Conservation (phyloP, 305 asterid species). For the Fraxinus greggii region DNA sequence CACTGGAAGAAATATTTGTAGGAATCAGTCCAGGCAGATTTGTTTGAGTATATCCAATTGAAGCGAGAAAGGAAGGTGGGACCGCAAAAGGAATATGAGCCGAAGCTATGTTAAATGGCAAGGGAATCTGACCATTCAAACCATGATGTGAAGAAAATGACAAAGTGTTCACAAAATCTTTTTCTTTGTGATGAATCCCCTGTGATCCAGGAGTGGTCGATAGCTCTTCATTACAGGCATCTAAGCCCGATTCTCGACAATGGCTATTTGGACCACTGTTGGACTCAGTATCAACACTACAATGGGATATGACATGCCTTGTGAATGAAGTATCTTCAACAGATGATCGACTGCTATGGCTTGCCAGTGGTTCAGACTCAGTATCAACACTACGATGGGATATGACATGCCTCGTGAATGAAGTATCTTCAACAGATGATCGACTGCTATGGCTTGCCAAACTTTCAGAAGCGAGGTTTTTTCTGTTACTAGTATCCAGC, state of each 20-base stretch:
- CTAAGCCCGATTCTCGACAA: constrained; percentile 50
- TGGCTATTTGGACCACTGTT: constrained; percentile 44
- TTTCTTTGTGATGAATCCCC: constrained; percentile 71
- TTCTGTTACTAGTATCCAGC: constrained; percentile 45
- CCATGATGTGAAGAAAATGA: constrained; percentile 80
- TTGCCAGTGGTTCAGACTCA: constrained; percentile 38
- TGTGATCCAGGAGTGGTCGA: constrained; percentile 54
- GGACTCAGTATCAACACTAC: constrained; percentile 52
- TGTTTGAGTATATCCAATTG: constrained; percentile 69
- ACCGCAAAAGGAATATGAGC: constrained; percentile 69
- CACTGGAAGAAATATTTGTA: constrained; percentile 56
- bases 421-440: constrained; percentile 48
- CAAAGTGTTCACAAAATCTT: constrained; percentile 83
- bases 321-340: constrained; percentile 49
- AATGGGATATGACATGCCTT: constrained; percentile 46
- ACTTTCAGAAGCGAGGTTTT: constrained; percentile 48
- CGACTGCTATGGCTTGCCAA: constrained; percentile 48
- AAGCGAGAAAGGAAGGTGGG: constrained; percentile 73
- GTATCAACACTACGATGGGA: constrained; percentile 53
- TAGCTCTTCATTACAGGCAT: constrained; percentile 54
- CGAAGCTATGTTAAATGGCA: constrained; percentile 63
- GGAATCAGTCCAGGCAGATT: constrained; percentile 73
- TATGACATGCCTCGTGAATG: constrained; percentile 42
- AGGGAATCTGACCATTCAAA: constrained; percentile 61
- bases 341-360: constrained; percentile 47